These are phyloP conservation scores for Scutellaria baicalensis DNA, from an alignment of 257 asterid species.

Conservation along the genomic window DNA sequence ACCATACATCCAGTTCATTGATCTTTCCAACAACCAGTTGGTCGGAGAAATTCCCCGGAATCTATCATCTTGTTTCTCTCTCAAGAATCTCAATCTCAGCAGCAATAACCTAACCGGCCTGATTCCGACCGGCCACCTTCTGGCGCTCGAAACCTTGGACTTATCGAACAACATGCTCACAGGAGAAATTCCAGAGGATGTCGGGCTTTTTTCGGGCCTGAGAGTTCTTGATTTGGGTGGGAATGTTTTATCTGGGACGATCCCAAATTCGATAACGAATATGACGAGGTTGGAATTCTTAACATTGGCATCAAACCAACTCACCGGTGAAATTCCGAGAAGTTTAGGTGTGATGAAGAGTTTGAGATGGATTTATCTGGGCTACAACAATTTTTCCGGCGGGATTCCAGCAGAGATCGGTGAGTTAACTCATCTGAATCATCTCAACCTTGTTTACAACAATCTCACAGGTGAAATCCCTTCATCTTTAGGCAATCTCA, in stretches of 20 bases:
- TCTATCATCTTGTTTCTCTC: slow-evolving; percentile 31
- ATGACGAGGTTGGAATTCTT: slow-evolving; percentile 47
- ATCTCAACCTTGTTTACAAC: slow-evolving; percentile 74
- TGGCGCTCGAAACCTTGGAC: slow-evolving; percentile 50
- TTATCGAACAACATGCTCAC: slow-evolving; percentile 68
- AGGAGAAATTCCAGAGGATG: slow-evolving; percentile 45
- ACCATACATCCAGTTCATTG: slow-evolving; percentile 43
- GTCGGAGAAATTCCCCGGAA: slow-evolving; percentile 45
- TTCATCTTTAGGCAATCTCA: slow-evolving; percentile 64
- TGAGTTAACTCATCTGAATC: slow-evolving; percentile 33
- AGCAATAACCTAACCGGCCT: slow-evolving; percentile 61
- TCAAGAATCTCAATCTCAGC: slow-evolving; percentile 63
- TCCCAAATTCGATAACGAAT: slow-evolving; percentile 50
- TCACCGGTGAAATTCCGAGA: slow-evolving; percentile 52
- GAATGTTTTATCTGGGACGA: slow-evolving; percentile 43
- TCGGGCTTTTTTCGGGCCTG: slow-evolving; percentile 58
- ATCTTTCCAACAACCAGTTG: slow-evolving; percentile 63
- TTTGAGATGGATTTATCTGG: slow-evolving; percentile 57
- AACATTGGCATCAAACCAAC: slow-evolving; percentile 72
- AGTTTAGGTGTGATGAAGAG: slow-evolving; percentile 45
- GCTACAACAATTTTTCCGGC: slow-evolving; percentile 81
- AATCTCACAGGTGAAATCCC: slow-evolving; percentile 83
- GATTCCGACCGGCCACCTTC: slow-evolving; percentile 30
- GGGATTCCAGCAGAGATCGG: slow-evolving; percentile 58
- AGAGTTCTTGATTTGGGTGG: slow-evolving; percentile 69